Evolutionary conservation across 1,139 yeast species (phyloP).

Genomic region (Hemisphaericaspora xylofermentans): DNA sequence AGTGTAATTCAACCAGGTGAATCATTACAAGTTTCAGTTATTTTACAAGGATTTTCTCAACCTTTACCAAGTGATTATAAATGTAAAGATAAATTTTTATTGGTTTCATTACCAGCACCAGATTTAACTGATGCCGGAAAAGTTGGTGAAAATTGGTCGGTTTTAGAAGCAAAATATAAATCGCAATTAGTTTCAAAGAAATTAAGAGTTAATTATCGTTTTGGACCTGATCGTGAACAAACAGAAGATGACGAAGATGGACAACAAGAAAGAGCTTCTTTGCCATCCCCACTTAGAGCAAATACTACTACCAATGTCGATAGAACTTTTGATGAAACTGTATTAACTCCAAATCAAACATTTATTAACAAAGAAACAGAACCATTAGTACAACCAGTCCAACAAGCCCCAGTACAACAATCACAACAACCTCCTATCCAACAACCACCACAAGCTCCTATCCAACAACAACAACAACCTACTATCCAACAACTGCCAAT

Average conservation of each 20-base stretch:
- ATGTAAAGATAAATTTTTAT: conserved; percentile 89
- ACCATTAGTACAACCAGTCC: conserved; percentile 5
- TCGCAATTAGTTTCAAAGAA: conserved; percentile 65
- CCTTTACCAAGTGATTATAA: conserved; percentile 72
- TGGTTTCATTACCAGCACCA: conserved; percentile 80
- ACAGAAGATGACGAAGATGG: neutral
- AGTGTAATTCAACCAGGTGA: conserved; percentile 76
- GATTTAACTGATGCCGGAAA: conserved; percentile 51
- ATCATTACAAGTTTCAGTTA: conserved; percentile 70
- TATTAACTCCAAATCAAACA: conserved; percentile 2
- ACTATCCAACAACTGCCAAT: conserved; percentile 6
- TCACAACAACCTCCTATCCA: conserved; percentile 8
- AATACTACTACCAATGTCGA: conserved; percentile 17
- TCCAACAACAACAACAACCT: neutral
- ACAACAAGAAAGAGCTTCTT: neutral
- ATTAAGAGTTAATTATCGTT: conserved; percentile 70
- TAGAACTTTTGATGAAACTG: conserved; percentile 9
- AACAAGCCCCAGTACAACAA: conserved; percentile 6
- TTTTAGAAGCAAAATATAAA: conserved; percentile 63
- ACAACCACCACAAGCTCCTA: neutral
- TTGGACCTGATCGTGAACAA: conserved; percentile 28
- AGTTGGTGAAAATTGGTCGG: conserved; percentile 73
- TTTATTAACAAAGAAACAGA: conserved; percentile 6
- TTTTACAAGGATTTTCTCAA: conserved; percentile 77
- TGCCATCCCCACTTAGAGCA: conserved; percentile 11